These are phyloP conservation scores for Geotrichum europaeum DNA, from an alignment of 1,139 yeast species.

Conservation along the genomic window DNA sequence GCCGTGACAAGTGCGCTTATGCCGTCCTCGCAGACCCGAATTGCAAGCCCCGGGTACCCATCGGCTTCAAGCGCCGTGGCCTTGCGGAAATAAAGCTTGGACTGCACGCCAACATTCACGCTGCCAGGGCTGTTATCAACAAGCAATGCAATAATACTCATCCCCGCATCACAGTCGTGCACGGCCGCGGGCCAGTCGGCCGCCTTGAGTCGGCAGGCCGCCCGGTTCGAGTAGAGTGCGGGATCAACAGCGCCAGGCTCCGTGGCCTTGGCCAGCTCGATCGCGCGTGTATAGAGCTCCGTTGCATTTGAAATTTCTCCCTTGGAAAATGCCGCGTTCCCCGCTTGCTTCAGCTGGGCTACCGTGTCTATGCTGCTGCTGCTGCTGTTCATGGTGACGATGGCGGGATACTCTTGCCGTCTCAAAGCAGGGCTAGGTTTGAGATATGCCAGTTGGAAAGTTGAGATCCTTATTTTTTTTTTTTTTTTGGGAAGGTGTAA, in stretches of 20 bases:
- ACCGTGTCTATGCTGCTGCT: slow-evolving; percentile 1
- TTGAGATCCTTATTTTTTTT: not conserved
- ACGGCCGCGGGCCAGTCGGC: slow-evolving; percentile 48
- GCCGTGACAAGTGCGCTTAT: slow-evolving; percentile 28
- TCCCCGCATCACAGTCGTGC: slow-evolving; percentile 50
- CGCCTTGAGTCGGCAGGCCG: slow-evolving; percentile 64
- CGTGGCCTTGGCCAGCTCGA: slow-evolving; percentile 38
- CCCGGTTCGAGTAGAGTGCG: slow-evolving; percentile 78
- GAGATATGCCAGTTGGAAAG: not conserved
- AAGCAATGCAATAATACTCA: slow-evolving; percentile 27
- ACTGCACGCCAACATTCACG: slow-evolving; percentile 26
- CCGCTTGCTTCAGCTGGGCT: slow-evolving; percentile 6
- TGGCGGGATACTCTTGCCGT: not conserved
- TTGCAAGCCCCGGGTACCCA: slow-evolving; percentile 36
- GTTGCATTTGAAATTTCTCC: slow-evolving; percentile 61
- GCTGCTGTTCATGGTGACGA: not conserved
- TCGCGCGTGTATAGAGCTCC: slow-evolving; percentile 64
- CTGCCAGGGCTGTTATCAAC: not conserved
- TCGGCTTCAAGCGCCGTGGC: slow-evolving; percentile 44
- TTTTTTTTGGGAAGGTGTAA: not conserved
- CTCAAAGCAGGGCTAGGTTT: not conserved
- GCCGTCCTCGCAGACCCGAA: slow-evolving; percentile 39
- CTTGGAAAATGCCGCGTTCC: slow-evolving; percentile 47
- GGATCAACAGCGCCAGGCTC: slow-evolving; percentile 49
- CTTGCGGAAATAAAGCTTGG: slow-evolving; percentile 55